Percentiles rank a stretch among this genome's conserved stretches.
Conservation (phyloP, 768 basidiomycete species). For the Xerocomellus chrysenteron region DNA sequence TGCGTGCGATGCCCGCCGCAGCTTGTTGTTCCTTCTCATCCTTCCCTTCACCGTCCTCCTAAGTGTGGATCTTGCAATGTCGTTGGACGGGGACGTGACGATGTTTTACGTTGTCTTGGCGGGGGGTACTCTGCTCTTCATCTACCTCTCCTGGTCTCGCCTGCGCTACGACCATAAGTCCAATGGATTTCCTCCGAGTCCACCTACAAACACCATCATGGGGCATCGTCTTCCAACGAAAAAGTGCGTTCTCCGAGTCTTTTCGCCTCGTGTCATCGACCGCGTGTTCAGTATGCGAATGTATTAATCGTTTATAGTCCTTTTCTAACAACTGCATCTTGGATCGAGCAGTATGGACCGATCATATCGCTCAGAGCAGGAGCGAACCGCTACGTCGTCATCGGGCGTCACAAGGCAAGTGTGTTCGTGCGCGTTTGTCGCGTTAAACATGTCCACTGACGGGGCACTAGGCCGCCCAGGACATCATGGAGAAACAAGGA, state of each 20-base stretch:
- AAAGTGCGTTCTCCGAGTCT: neutral
- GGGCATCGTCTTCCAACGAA: conserved; percentile 2
- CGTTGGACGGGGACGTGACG: neutral
- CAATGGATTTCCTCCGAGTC: conserved; percentile 7
- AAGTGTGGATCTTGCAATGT: neutral
- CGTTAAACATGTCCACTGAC: neutral
- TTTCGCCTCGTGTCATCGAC: neutral
- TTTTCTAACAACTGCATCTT: conserved; percentile 40
- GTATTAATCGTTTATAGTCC: neutral
- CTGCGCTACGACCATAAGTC: neutral
- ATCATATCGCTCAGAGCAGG: conserved; percentile 54
- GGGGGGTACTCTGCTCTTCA: neutral
- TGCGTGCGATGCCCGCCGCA: too few relatives aligned
- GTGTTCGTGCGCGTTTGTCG: neutral
- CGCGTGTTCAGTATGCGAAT: neutral
- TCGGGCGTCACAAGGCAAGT: conserved; percentile 20
- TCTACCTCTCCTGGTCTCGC: conserved; percentile 2
- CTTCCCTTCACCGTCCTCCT: neutral
- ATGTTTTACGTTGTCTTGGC: neutral
- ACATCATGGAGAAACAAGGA: conserved; percentile 62
- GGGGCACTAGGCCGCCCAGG: conserved; percentile 46
- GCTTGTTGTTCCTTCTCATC: neutral
- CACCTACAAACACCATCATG: neutral
- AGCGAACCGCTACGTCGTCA: conserved; percentile 12
- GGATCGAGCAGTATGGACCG: conserved; percentile 57